phyloP scores from a whole-genome alignment of 1,284 basidiomycete species.

The Ustilago vetiveriae region DNA sequence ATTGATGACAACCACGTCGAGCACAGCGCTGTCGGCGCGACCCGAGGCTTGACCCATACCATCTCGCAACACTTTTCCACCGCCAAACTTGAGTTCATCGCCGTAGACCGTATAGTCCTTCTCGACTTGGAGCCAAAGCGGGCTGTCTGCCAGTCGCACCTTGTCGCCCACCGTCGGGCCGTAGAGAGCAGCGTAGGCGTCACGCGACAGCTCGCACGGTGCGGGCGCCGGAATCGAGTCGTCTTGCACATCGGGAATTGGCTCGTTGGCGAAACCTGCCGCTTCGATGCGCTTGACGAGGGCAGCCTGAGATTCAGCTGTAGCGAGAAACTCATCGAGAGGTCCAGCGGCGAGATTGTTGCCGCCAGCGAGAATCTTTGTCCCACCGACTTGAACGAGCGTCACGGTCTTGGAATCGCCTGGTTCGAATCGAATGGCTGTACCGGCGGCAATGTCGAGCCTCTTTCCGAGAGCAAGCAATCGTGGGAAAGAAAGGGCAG shows the following conservation, averaged over 20 bases:
- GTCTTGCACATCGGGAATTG: constrained; percentile 19
- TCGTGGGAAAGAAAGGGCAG: constrained; percentile 83
- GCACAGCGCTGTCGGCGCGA: constrained; percentile 74
- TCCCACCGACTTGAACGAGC: constrained; percentile 82
- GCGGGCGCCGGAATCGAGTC: constrained; percentile 18
- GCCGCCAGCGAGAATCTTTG: constrained; percentile 74
- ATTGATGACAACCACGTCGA: constrained; percentile 95
- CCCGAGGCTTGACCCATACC: constrained; percentile 82
- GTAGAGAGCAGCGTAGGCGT: constrained; percentile 60
- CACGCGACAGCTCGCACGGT: constrained; percentile 49
- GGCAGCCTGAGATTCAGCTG: constrained; percentile 8
- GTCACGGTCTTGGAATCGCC: constrained; percentile 86
- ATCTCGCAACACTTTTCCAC: constrained; percentile 71
- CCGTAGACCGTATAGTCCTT: constrained; percentile 84
- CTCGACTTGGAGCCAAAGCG: constrained; percentile 92
- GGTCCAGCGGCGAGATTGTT: constrained; percentile 72
- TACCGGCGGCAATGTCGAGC: constrained; percentile 91
- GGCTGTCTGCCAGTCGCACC: constrained; percentile 86
- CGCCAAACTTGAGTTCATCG: constrained; percentile 95
- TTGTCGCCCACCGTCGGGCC: constrained; percentile 93
- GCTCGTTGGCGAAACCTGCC: constrained; percentile 51
- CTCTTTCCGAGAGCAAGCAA: constrained; percentile 81
- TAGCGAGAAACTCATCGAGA: constrained; percentile 33
- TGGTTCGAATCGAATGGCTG: constrained; percentile 95
- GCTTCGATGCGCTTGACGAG: constrained; percentile 38